These are phyloP conservation scores for Aureobasidium sp. DNA, from an alignment of 2,329 filamentous ascomycete species.

Conservation along the genomic window DNA sequence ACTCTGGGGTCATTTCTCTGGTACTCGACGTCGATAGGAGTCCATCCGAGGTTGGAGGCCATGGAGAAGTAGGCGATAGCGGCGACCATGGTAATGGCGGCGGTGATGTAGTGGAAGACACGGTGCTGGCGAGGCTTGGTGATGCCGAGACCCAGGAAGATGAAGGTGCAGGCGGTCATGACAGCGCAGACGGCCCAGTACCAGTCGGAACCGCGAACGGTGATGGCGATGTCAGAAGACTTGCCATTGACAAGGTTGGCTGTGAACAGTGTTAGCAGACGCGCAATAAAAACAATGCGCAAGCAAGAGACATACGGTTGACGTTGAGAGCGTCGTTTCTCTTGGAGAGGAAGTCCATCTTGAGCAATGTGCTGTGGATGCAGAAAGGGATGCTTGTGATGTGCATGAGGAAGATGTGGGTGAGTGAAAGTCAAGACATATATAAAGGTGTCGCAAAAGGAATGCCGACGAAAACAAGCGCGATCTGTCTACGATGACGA, in stretches of 20 bases:
- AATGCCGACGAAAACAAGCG: not conserved
- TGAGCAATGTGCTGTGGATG: conserved; percentile 14
- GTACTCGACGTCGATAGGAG: conserved; percentile 57
- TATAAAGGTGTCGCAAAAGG: not conserved
- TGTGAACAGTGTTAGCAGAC: conserved; percentile 20
- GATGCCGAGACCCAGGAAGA: conserved; percentile 47
- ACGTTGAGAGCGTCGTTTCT: conserved; percentile 42
- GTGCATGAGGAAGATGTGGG: not conserved
- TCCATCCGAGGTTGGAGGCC: conserved; percentile 59
- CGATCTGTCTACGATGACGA: not conserved
- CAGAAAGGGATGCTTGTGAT: not conserved
- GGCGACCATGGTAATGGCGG: conserved; percentile 51
- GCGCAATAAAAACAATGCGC: not conserved
- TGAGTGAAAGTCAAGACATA: too few relatives aligned
- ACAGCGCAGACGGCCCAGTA: conserved; percentile 56
- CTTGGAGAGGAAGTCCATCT: conserved; percentile 13
- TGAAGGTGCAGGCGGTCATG: conserved; percentile 50
- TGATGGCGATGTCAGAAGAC: conserved; percentile 51
- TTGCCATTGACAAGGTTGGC: conserved; percentile 40
- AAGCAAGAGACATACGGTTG: conserved; percentile 31
- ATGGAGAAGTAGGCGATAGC: conserved; percentile 60
- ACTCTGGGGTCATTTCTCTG: conserved; percentile 39
- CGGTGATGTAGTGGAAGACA: conserved; percentile 59
- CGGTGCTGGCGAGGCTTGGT: conserved; percentile 51
- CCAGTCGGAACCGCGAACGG: conserved; percentile 53